These are phyloP conservation scores for Coemansia sp. DNA, from an alignment of 192 early-diverging fungal genomes.

Conservation along the genomic window DNA sequence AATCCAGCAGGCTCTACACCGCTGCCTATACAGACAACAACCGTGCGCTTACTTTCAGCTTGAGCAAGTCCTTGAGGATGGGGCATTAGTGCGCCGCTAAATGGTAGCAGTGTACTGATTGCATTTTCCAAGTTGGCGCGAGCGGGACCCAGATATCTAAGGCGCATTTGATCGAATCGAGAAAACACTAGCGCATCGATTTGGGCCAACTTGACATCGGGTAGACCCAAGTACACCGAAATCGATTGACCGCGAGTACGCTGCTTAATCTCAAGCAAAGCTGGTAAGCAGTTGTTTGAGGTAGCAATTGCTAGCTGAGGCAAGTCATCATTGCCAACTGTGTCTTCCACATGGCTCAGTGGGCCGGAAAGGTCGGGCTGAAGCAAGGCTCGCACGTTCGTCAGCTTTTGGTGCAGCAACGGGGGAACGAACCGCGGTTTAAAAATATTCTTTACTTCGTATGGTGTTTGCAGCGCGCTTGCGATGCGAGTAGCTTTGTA, in stretches of 20 bases:
- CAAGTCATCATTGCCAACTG: slow-evolving; percentile 11
- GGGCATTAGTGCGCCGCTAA: slow-evolving; percentile 25
- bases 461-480: slow-evolving; percentile 23
- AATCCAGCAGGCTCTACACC: slow-evolving; percentile 45
- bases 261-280: slow-evolving; percentile 33
- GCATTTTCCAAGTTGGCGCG: slow-evolving; percentile 52
- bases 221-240: slow-evolving; percentile 36
- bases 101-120: slow-evolving; percentile 34
- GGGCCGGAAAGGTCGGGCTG: slow-evolving; percentile 2
- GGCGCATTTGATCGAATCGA: slow-evolving; percentile 43
- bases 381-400: background rate
- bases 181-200: slow-evolving; percentile 48
- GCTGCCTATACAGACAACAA: slow-evolving; percentile 47
- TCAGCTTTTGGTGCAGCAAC: slow-evolving; percentile 1
- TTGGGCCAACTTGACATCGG: slow-evolving; percentile 24
- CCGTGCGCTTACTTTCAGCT: background rate
- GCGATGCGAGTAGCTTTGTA: slow-evolving; percentile 27
- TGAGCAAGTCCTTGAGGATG: background rate
- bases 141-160: slow-evolving; percentile 40
- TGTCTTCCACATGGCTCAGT: slow-evolving; percentile 15
- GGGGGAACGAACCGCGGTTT: background rate
- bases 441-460: slow-evolving; percentile 18
- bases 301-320: slow-evolving; percentile 44
- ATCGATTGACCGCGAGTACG: slow-evolving; percentile 18
- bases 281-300: slow-evolving; percentile 27